Base-by-base conservation (phyloP, 1,284 basidiomycete species). In the Naganishia cerealis region DNA sequence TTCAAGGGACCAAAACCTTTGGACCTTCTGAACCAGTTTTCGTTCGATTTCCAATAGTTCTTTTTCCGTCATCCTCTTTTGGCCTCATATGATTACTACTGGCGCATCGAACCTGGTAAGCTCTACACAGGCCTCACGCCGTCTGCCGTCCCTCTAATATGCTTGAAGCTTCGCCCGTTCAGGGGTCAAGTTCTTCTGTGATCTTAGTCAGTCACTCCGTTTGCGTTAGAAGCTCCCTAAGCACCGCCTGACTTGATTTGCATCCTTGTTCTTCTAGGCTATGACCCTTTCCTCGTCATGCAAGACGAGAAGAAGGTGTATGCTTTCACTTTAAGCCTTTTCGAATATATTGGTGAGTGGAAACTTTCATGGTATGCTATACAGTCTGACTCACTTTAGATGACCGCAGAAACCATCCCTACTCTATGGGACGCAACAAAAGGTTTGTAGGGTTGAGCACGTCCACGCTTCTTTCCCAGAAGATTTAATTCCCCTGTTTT, bases 261-360 rank as follows among this genome's bases (percentile, higher is more conserved):
- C 46, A 13, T 58, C 15, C 53, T 39, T 40, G 10, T 39, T 16
- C 36, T 46, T 43, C 12, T 61, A 79, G 83, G 85, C 59, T 88
- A 89, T 72, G 91, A 93, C 73, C 93, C 93, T 6, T 94, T 95
- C 84, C 79, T 92, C 61, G 81, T 91, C 72, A 94, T 96, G 92
- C 84, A 92, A 81, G 86, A 89, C 63, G 83, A 87, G 70, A 83
- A 88, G 67, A 92, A 92, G 77, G 79, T 87, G 7, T 90, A 91
- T 71, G 87, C 89, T 15, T 94, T 90, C 77, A 91, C 88, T 0
- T 85, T 94, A 48, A 86, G 90, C 1, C 81, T 92, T 62, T 85
- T 86, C 71, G 92, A 94, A 75, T 91, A 88, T 83, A 84, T 86
- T 33, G 29, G 29, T 33, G 63, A 33, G 29, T 33, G 29, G 29